Evolutionary conservation across 495 filamentous ascomycete genomes (phyloP).

Genomic region (Rostrohypoxylon terebratum): DNA sequence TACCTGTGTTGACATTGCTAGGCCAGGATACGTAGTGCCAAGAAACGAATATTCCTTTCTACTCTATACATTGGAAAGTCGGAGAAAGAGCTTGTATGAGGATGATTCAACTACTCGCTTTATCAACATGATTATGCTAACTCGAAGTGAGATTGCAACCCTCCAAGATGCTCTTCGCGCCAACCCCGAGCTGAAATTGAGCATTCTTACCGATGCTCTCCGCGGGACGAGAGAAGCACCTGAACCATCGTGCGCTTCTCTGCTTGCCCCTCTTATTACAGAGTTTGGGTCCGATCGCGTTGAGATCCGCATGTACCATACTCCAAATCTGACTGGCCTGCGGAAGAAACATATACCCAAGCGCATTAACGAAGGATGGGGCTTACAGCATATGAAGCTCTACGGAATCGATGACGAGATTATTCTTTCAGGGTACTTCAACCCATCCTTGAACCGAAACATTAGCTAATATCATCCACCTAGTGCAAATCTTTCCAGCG

Average conservation of each 20-base stretch:
- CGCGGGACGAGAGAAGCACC: constrained; percentile 93
- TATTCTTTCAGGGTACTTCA: constrained; percentile 83
- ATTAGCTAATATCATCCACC: constrained; percentile 7
- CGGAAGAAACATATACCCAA: constrained; percentile 85
- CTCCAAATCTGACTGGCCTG: constrained; percentile 90
- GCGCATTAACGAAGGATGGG: constrained; percentile 98
- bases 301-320: constrained; percentile 97
- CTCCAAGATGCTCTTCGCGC: constrained; percentile 77
- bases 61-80: constrained; percentile 96
- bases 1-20: constrained; percentile 52
- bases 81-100: constrained; percentile 82
- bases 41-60: constrained; percentile 85
- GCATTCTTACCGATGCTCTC: constrained; percentile 91
- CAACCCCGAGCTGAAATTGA: constrained; percentile 83
- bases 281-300: constrained; percentile 90
- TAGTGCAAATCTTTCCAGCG: constrained; percentile 88
- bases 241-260: constrained; percentile 86
- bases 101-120: not conserved
- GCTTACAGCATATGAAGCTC: constrained; percentile 98
- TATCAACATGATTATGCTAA: constrained; percentile 6
- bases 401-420: constrained; percentile 97
- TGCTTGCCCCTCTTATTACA: constrained; percentile 81
- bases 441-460: not conserved
- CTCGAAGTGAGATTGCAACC: constrained; percentile 70
- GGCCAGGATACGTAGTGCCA: constrained; percentile 83